A percentile compares a stretch with the other conserved stretches of the same genome.
Evolutionary conservation across 1,284 basidiomycete genomes (phyloP).

Genomic region (Leucoagaricus sp.): DNA sequence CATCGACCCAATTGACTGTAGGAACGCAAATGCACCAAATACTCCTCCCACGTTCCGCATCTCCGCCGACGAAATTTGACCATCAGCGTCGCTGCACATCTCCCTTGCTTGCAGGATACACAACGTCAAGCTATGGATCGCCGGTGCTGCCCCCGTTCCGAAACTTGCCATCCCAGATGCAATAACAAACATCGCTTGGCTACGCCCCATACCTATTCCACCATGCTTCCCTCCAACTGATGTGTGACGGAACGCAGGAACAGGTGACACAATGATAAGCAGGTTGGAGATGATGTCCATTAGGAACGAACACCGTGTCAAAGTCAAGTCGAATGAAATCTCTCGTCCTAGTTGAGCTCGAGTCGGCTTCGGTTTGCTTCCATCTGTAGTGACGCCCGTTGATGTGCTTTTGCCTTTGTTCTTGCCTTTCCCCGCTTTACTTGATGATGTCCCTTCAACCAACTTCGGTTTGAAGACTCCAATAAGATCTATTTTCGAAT

Average conservation of each 20-base stretch:
- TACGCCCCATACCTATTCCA: conserved; percentile 25
- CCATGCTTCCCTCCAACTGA: background rate
- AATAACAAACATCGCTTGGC: conserved; percentile 56
- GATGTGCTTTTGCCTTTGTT: conserved; percentile 9
- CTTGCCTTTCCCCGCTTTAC: conserved; percentile 7
- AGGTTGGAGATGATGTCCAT: conserved; percentile 67
- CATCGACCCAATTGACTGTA: conserved; percentile 66
- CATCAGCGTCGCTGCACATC: conserved; percentile 25
- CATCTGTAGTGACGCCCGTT: background rate
- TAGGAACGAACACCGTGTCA: conserved; percentile 60
- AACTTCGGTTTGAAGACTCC: conserved; percentile 42
- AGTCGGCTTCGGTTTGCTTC: conserved; percentile 39
- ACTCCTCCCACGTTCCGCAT: conserved; percentile 45
- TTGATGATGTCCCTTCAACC: conserved; percentile 11
- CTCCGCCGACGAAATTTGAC: background rate
- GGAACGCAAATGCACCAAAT: conserved; percentile 67
- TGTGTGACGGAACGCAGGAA: conserved; percentile 34
- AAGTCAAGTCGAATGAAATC: conserved; percentile 67
- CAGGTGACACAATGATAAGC: conserved; percentile 54
- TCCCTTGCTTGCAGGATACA: conserved; percentile 62
- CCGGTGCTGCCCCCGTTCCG: conserved; percentile 64
- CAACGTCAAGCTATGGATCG: conserved; percentile 69
- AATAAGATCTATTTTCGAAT: conserved; percentile 37
- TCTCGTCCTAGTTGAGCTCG: conserved; percentile 57
- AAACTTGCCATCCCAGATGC: conserved; percentile 59